Percentiles rank a stretch among this genome's conserved stretches.
Evolutionary conservation across 345 rosid species (phyloP).

Genomic region (Brassica juncea): DNA sequence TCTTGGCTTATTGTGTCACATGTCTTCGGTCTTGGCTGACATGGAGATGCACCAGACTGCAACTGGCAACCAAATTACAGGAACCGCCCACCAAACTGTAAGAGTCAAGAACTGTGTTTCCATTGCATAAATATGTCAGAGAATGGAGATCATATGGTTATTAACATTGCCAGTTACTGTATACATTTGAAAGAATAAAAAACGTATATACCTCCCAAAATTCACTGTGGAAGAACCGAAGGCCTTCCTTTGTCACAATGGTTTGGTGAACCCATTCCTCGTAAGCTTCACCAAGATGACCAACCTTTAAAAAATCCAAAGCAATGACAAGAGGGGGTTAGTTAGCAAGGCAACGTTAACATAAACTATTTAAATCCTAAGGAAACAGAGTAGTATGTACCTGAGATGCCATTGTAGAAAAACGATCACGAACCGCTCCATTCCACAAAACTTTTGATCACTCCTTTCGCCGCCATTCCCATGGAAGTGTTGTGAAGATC

Average conservation of each 20-base stretch:
- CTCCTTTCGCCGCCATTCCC: slow-evolving; percentile 96
- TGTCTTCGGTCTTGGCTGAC: slow-evolving; percentile 26
- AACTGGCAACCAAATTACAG: slow-evolving; percentile 74
- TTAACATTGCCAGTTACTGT: background rate
- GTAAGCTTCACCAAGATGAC: slow-evolving; percentile 78
- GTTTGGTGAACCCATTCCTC: slow-evolving; percentile 88
- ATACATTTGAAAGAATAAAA: background rate
- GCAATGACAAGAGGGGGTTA: background rate
- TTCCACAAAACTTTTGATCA: slow-evolving; percentile 84
- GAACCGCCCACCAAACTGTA: slow-evolving; percentile 82
- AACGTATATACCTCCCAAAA: slow-evolving; percentile 55
- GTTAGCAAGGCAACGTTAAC: background rate
- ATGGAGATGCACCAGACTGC: slow-evolving; percentile 45
- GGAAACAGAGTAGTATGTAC: slow-evolving; percentile 28
- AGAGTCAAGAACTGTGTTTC: slow-evolving; percentile 64
- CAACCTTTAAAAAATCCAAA: slow-evolving; percentile 55
- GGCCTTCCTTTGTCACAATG: slow-evolving; percentile 64
- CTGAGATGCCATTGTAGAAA: slow-evolving; percentile 54
- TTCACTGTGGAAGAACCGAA: slow-evolving; percentile 63
- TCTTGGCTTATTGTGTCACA: too few relatives aligned
- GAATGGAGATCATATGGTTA: background rate
- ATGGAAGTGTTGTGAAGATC: slow-evolving; percentile 92
- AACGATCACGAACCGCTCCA: slow-evolving; percentile 69
- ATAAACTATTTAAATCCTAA: background rate
- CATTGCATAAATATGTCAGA: slow-evolving; percentile 32